A percentile compares a stretch with the other conserved stretches of the same genome.
These are phyloP conservation scores for Auricularia sp. DNA, from an alignment of 768 basidiomycete genomes.

Conservation along the genomic window DNA sequence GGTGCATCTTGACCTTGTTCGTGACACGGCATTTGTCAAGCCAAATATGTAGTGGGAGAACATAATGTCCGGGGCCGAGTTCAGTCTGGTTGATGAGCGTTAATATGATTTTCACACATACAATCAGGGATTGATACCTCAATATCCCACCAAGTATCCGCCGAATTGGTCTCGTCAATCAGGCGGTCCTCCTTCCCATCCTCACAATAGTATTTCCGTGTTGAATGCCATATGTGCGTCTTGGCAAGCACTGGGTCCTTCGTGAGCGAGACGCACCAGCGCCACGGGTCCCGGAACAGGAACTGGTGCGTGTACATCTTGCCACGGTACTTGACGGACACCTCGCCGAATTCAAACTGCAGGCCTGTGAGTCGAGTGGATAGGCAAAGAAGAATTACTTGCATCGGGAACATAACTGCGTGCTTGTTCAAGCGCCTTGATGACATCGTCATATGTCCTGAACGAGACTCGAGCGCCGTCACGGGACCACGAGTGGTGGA, in stretches of 20 bases:
- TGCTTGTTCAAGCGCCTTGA: background rate
- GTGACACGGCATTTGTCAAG: constrained; percentile 24
- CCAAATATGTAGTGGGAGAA: constrained; percentile 14
- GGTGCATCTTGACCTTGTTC: constrained; percentile 19
- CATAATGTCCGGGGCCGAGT: background rate
- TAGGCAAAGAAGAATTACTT: background rate
- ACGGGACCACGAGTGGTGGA: background rate
- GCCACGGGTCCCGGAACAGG: constrained; percentile 24
- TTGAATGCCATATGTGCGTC: constrained; percentile 14
- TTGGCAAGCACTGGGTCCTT: constrained; percentile 15
- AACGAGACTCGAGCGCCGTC: background rate
- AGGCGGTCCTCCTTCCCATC: constrained; percentile 12
- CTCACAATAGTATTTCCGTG: constrained; percentile 17
- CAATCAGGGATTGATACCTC: constrained; percentile 14
- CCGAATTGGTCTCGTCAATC: constrained; percentile 22
- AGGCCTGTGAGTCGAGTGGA: no score
- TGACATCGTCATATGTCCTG: background rate
- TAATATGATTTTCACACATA: background rate
- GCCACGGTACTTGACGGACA: constrained; percentile 13
- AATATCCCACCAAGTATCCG: constrained; percentile 21
- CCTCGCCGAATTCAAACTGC: constrained; percentile 14
- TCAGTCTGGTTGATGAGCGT: background rate
- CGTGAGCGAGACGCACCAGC: constrained; percentile 16
- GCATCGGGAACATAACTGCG: background rate
- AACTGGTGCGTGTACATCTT: constrained; percentile 14